These are phyloP conservation scores for Trichoderma pleuroti DNA, from an alignment of 2,329 filamentous ascomycete genomes.

Conservation along the genomic window DNA sequence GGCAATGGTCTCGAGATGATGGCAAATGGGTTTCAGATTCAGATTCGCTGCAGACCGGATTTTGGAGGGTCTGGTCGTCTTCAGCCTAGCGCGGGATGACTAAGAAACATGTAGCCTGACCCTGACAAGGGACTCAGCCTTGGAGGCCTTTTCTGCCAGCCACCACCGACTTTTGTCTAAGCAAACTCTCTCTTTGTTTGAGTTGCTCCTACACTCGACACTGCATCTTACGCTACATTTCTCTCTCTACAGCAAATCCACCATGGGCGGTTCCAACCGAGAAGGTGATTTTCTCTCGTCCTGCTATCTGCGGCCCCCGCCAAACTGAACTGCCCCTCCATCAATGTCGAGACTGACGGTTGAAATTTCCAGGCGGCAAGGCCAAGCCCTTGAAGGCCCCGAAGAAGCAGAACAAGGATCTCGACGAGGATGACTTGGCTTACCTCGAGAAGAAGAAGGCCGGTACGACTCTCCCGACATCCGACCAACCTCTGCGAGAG, in stretches of 20 bases:
- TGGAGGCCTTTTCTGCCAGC: conserved; percentile 8
- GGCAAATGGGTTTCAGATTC: conserved; percentile 13
- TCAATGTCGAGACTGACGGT: background rate
- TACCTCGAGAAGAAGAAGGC: conserved; percentile 80
- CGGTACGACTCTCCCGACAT: conserved; percentile 53
- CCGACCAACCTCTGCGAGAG: background rate
- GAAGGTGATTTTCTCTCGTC: conserved; percentile 32
- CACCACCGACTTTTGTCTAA: background rate
- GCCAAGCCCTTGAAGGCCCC: conserved; percentile 80
- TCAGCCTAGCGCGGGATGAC: background rate
- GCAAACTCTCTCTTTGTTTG: background rate
- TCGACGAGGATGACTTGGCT: conserved; percentile 83
- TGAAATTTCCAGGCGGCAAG: conserved; percentile 64
- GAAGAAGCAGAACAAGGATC: conserved; percentile 79
- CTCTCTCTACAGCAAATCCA: conserved; percentile 1
- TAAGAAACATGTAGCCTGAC: background rate
- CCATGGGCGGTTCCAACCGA: conserved; percentile 40
- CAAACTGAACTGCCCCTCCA: conserved; percentile 20
- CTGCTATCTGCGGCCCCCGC: conserved; percentile 25
- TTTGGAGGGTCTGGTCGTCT: background rate
- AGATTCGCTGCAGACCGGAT: background rate
- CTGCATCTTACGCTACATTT: background rate
- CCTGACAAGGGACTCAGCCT: background rate
- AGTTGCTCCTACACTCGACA: background rate
- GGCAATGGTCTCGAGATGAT: background rate